Percentiles rank a stretch among this genome's conserved stretches.
phyloP scores from a whole-genome alignment of 2,329 filamentous ascomycete genomes.

The Trichoderma lentiforme region DNA sequence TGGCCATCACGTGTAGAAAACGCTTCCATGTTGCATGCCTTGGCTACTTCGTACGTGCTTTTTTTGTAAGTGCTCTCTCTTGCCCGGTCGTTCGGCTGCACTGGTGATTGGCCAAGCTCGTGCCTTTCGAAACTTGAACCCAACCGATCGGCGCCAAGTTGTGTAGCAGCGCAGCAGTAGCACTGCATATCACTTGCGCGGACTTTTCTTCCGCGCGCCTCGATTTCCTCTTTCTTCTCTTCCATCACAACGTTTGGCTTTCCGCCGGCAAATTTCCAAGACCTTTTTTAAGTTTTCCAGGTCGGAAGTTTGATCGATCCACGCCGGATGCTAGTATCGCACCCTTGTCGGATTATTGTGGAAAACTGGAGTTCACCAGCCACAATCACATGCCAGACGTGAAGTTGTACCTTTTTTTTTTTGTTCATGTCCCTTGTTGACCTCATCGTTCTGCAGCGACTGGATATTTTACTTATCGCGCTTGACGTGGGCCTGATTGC shows the following conservation, averaged over 20 bases:
- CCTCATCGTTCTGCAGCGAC: not conserved
- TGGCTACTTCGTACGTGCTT: not conserved
- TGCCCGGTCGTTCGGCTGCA: not conserved
- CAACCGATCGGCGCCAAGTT: not conserved
- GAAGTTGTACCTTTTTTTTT: not conserved
- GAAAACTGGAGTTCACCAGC: conserved; percentile 23
- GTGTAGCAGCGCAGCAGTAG: not conserved
- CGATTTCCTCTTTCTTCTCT: not conserved
- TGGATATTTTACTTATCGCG: not conserved
- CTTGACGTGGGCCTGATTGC: not conserved
- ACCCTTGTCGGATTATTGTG: not conserved
- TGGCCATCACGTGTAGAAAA: conserved; percentile 8
- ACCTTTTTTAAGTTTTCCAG: conserved; percentile 5
- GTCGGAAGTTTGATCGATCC: conserved; percentile 17
- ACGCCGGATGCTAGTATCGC: conserved; percentile 3
- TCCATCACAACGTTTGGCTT: not conserved
- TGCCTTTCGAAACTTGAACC: not conserved
- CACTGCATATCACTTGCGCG: not conserved
- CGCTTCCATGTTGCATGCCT: not conserved
- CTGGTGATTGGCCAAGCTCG: not conserved
- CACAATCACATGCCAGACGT: conserved; percentile 33
- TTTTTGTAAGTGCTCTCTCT: not conserved
- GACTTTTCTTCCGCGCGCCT: not conserved
- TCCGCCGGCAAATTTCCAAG: not conserved
- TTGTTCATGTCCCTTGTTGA: not conserved